Percentiles rank a stretch among this genome's conserved stretches.
Evolutionary conservation across 108 stramenopile genomes (phyloP).

Genomic region (Fistulifera pelliculosa): DNA sequence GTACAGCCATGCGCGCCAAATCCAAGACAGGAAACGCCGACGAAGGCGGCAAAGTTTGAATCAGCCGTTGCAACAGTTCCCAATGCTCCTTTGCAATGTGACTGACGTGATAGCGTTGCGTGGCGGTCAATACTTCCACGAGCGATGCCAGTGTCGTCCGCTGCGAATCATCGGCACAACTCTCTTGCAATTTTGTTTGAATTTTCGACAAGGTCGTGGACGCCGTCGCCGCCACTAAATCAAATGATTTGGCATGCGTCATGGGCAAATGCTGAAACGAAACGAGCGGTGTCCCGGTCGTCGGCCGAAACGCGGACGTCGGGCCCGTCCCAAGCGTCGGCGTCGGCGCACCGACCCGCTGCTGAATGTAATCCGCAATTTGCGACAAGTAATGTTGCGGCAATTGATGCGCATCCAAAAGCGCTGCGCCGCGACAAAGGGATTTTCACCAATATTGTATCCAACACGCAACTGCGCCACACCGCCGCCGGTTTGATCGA

Average conservation of each 20-base stretch:
- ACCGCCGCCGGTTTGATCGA: conserved; percentile 79
- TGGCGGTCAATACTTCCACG: conserved; percentile 43
- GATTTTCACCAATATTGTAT: conserved; percentile 96
- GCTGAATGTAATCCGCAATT: conserved; percentile 88
- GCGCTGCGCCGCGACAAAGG: conserved; percentile 87
- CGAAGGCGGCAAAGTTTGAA: conserved; percentile 30
- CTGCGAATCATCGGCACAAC: conserved; percentile 33
- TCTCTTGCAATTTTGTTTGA: conserved; percentile 45
- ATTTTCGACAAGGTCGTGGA: conserved; percentile 61
- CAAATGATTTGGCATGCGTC: conserved; percentile 61
- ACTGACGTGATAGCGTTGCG: conserved; percentile 74
- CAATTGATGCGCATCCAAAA: conserved; percentile 89
- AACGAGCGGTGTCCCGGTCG: conserved; percentile 27
- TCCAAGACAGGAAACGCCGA: conserved; percentile 73
- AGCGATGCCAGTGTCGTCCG: conserved; percentile 18
- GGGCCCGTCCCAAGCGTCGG: conserved; percentile 47
- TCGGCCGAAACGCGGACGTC: conserved; percentile 12
- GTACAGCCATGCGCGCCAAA: conserved; percentile 57
- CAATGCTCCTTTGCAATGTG: conserved; percentile 42
- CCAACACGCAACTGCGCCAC: conserved; percentile 83
- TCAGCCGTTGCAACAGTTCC: conserved; percentile 38
- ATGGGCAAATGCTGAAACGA: conserved; percentile 61
- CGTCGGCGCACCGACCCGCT: conserved; percentile 48
- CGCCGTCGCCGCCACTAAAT: conserved; percentile 37
- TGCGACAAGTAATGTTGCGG: conserved; percentile 82